Evolutionary conservation across 2,329 filamentous ascomycete species (phyloP), one percentile per base, ranked within the genome.

Genomic region (Lachnellula cervina): DNA sequence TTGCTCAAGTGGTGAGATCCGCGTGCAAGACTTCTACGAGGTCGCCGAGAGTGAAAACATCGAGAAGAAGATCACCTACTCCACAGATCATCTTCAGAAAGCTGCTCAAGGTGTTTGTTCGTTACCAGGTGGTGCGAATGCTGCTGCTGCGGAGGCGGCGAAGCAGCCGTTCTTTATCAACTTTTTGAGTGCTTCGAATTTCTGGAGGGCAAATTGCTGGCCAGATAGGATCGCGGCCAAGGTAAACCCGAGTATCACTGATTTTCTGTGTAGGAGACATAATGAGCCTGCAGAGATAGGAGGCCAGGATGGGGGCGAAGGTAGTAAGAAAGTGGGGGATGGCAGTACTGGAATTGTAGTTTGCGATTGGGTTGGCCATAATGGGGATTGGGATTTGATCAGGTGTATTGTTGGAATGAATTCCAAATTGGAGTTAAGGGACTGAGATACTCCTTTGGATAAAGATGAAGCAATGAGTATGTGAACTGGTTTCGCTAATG

Each of bases 21-120:
- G 89, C 62, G 86, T 97, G 43, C 94, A 97, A 74, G 94, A 97
- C 75, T 97, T 93, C 72, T 97, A 95, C 77, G 90, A 95, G 68
- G 84, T 99, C 35, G 75, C 86, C 46, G 83, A 90, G 71, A 84
- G 81, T 21, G 76, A 82, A 57, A 87, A 87, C 64, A 93, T 97
- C 57, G 78, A 86, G 38, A 84, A 86, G 72, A 99, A 97, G 78
- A 87, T 96, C 57, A 73, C 78, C 43, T 86, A 86, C 66, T 84
- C 83, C 52, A 84, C 80, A 57, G 84, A 86, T 23, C 91, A 96
- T 64, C 82, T 97, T 47, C 84, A 87, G 68, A 84, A 90, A 32
- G 83, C 91, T 4, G 80, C 80, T 35, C 76, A 79, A 66, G 74
- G 76, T 55, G 64, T 69, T 34, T 80, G 73, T 61, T 75, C 71